These are phyloP conservation scores for Ceratocystis cubensis DNA, from an alignment of 2,329 filamentous ascomycete species.

Conservation along the genomic window DNA sequence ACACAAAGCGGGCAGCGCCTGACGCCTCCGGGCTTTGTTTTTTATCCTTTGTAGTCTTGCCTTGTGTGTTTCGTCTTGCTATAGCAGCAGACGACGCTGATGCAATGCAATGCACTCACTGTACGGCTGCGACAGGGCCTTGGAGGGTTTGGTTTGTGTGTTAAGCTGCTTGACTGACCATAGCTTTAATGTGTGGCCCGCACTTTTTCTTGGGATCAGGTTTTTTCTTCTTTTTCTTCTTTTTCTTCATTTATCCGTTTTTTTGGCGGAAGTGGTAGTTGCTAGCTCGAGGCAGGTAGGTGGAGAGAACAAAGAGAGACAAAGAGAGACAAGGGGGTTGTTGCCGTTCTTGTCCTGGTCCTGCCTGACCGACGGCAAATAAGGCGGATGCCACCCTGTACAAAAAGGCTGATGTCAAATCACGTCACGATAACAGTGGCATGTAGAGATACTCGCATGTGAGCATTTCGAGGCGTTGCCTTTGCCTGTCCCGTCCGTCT, in stretches of 20 bases:
- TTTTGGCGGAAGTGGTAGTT: no score
- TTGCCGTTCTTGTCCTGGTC: no score
- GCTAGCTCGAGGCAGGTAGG: no score
- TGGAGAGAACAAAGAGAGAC: no score
- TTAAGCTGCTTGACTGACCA: background rate
- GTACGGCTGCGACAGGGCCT: background rate
- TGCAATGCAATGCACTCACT: background rate
- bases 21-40: no score
- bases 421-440: background rate
- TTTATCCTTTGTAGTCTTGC: background rate
- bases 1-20: no score
- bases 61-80: background rate
- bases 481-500: background rate
- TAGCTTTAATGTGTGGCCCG: constrained; percentile 1
- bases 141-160: background rate
- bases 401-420: background rate
- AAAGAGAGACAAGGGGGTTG: no score
- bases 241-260: no score
- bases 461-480: background rate
- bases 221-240: background rate
- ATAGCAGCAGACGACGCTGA: background rate
- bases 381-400: background rate
- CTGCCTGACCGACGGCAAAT: background rate
- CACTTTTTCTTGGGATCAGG: background rate
- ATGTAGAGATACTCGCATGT: background rate